phyloP scores from a whole-genome alignment of 306 rosid species.

The apple (Malus domestica) region ASM211411v1 NC_041799.1:41373001-41373500 shows the following conservation, averaged over 20 bases:
- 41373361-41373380: conserved; percentile 22
- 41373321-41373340: not conserved
- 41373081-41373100: not conserved
- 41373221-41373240: conserved; percentile 28
- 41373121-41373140: not conserved
- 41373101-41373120: not conserved
- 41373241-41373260: conserved; percentile 17
- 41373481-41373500: no score
- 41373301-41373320: conserved; percentile 31
- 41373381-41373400: not conserved
- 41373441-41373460: not conserved
- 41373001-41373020: conserved; percentile 98
- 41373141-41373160: not conserved
- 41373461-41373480: not conserved
- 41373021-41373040: conserved; percentile 98
- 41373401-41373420: not conserved
- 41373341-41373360: conserved; percentile 26
- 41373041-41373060: conserved; percentile 95
- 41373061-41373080: conserved; percentile 40
- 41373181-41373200: conserved; percentile 4
- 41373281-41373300: conserved; percentile 19
- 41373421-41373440: not conserved
- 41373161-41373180: not conserved
- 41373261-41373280: conserved; percentile 16
- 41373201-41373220: conserved; percentile 23